Evolutionary conservation across 2,329 filamentous ascomycete genomes (phyloP), one percentile per base, ranked within the genome.

Genomic region (Cladorrhinum sp.): DNA sequence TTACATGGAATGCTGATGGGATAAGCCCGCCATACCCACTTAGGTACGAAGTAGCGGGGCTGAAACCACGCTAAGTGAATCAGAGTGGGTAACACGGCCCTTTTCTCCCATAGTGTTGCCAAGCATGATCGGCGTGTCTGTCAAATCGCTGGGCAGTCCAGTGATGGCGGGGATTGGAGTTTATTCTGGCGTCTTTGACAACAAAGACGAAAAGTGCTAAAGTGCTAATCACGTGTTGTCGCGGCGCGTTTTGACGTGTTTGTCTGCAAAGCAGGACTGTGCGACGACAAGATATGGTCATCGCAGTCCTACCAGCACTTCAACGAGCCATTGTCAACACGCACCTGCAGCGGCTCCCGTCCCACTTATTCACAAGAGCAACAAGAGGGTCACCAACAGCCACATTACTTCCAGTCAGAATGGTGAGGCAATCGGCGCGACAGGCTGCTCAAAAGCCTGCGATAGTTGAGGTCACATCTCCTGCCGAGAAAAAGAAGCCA

Each of bases 401-500:
- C 29, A 9, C 32, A 38, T 38, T 16, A 29, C 27, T 32, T 52
- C 57, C 45, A 32, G 9, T 41, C 23, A n/a, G 38, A n/a, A 66
- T 66, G 64, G 53, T 52, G 7, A 61, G 62, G 10, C 57, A 61
- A 36, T 63, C 64, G 20, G 10, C 59, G n/a, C 63, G 63, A 7
- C 48, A 61, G 36, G 59, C 59, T 25, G 55, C 57, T 10, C 58
- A 64, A 48, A 59, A 59, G 22, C 16, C 50, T 49, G 8, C 56
- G 8, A 25, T 9, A 5, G 20, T 22, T 7, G 45, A 54, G 16
- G 29, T 22, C 7, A 32, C 13, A 48, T 6, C 18, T 45, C 36
- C 66, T 62, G 65, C 69, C 25, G 63, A 65, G 13, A 59, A 60
- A 25, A 61, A 66, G 27, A 62, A 65, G 29, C 55, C 56, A 13